Percentiles rank a stretch among this genome's conserved stretches.
Conservation (phyloP, 2,329 filamentous ascomycete species). For the Colletotrichum endophyticum region DNA sequence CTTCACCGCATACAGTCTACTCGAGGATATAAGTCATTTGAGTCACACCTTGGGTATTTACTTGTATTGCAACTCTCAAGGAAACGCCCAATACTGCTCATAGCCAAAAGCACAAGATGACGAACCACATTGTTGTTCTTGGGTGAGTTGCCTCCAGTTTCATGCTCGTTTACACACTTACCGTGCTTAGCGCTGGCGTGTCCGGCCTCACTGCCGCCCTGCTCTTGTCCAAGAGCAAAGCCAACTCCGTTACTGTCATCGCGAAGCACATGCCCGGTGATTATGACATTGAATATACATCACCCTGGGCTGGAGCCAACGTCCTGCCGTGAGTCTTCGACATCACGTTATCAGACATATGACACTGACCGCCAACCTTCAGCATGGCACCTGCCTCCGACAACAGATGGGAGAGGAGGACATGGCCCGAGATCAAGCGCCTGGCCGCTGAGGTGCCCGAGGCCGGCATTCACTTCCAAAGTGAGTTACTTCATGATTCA, state of each 20-base stretch:
- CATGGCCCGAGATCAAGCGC: conserved; percentile 61
- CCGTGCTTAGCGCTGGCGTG: conserved; percentile 47
- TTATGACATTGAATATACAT: conserved; percentile 83
- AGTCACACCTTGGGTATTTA: neutral
- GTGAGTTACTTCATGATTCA: conserved; percentile 31
- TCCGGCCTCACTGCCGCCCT: conserved; percentile 57
- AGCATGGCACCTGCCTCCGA: conserved; percentile 38
- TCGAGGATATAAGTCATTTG: neutral
- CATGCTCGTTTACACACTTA: neutral
- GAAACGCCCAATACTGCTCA: no score
- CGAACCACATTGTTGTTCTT: conserved; percentile 55
- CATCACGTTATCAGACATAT: neutral
- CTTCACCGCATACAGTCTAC: neutral
- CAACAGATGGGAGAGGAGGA: conserved; percentile 59
- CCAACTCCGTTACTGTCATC: conserved; percentile 44
- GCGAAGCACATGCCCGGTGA: conserved; percentile 87
- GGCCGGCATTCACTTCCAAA: conserved; percentile 75
- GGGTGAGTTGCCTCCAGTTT: conserved; percentile 31
- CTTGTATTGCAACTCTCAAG: rapidly evolving
- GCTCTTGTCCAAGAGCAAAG: conserved; percentile 48
- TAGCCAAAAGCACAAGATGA: conserved; percentile 34
- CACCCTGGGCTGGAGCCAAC: conserved; percentile 82
- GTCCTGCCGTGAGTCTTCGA: conserved; percentile 63
- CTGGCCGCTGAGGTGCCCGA: conserved; percentile 68
- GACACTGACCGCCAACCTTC: neutral